Conservation (phyloP, 129 eudicot genomes). For the Escallonia herrerae region DNA sequence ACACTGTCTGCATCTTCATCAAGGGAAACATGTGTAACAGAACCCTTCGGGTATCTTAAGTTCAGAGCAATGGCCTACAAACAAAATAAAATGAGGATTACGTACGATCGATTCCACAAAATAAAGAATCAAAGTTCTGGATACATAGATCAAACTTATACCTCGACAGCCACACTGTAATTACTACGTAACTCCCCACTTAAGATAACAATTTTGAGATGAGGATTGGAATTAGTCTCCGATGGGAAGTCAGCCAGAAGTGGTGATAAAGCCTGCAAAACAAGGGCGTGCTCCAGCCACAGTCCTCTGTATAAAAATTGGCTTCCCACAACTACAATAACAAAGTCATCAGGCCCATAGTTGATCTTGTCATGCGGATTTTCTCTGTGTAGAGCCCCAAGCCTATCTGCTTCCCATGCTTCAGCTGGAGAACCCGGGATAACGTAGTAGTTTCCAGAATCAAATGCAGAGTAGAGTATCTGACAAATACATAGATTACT, state of each 20-base stretch:
- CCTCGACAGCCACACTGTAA: constrained; percentile 73
- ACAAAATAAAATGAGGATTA: no score
- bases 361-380: constrained; percentile 33
- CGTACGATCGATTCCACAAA: no score
- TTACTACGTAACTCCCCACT: constrained; percentile 47
- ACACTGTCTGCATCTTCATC: constrained; percentile 38
- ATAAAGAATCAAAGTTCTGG: not conserved
- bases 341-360: constrained; percentile 42
- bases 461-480: constrained; percentile 77
- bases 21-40: constrained; percentile 46
- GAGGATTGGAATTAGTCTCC: constrained; percentile 27
- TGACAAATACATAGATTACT: constrained; percentile 12
- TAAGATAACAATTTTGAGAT: constrained; percentile 51
- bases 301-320: constrained; percentile 69
- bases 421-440: constrained; percentile 81
- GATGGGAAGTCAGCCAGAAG: constrained; percentile 40
- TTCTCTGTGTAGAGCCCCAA: constrained; percentile 23
- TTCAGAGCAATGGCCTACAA: constrained; percentile 57
- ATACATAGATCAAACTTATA: constrained; percentile 7
- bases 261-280: constrained; percentile 69
- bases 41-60: constrained; percentile 55
- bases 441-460: constrained; percentile 88
- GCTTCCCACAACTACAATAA: constrained; percentile 66
- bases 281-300: constrained; percentile 89
- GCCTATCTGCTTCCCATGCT: constrained; percentile 48